Percentiles rank a stretch among this genome's conserved stretches.
phyloP scores from a whole-genome alignment of 805 yeast genomes.

The Ogataea siamensis region DNA sequence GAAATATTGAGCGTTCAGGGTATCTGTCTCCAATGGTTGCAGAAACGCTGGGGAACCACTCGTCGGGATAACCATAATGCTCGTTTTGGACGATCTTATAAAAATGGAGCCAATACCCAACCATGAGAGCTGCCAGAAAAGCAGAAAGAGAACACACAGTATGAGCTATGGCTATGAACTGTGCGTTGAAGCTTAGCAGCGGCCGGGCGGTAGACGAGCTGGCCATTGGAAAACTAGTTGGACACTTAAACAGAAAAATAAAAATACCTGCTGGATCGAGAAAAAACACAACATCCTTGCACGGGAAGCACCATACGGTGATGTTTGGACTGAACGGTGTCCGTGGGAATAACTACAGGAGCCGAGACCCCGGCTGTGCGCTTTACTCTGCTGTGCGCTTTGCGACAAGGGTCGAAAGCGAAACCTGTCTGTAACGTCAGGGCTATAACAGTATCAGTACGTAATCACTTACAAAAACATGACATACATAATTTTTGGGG shows the following conservation, averaged over 20 bases:
- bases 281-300: conserved; percentile 1
- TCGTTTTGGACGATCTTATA: conserved; percentile 86
- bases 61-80: conserved; percentile 88
- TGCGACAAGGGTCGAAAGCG: too few relatives aligned
- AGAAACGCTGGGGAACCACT: conserved; percentile 97
- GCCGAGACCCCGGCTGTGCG: too few relatives aligned
- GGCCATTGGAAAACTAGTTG: conserved; percentile 12
- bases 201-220: conserved; percentile 15
- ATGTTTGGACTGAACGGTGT: too few relatives aligned
- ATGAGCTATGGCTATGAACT: conserved; percentile 68
- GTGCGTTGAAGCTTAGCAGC: conserved; percentile 51
- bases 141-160: conserved; percentile 70
- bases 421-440: too few relatives aligned
- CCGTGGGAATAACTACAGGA: not conserved
- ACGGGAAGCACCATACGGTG: too few relatives aligned
- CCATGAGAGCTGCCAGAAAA: conserved; percentile 67
- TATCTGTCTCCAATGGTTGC: conserved; percentile 97
- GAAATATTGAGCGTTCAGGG: conserved; percentile 93
- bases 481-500: too few relatives aligned
- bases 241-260: conserved; percentile 8
- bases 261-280: conserved; percentile 4
- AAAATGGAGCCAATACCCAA: conserved; percentile 79
- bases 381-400: too few relatives aligned
- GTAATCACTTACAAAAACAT: too few relatives aligned
- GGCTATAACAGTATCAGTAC: too few relatives aligned